Evolutionary conservation across 768 basidiomycete genomes (phyloP), one percentile per base, ranked within the genome.

Genomic region (Leccinum uliginosum): DNA sequence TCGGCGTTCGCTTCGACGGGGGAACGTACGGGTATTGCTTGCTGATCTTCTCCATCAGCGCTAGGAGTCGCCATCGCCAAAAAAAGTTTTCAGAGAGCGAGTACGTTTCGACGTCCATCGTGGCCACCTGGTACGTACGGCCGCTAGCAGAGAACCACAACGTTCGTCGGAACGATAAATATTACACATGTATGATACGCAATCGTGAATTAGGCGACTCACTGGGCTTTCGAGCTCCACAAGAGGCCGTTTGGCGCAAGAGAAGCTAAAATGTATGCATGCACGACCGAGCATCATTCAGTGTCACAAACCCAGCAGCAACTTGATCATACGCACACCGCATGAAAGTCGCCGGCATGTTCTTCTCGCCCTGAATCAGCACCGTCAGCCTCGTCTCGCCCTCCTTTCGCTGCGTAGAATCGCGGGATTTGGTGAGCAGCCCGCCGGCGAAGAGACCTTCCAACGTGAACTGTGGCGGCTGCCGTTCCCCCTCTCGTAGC

Each of bases 51-150:
- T 75, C 62, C 57, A 88, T 77, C 38, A 81, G 62, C 1, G 71
- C 73, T 23, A 81, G 62, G 1, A 83, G 72, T 19, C 78, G 79
- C 62, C 78, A 84, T 43, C 79, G 77, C 35, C 75, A 74, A 43
- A 87, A 65, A 60, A 83, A 87, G 43, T 78, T 75, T 50, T 70
- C 70, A 60, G 83, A 80, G 0, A 59, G 64, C 0, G 63, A 56
- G 56, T 76, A 80, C 0, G 78, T 80, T 15, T 62, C 63, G 6
- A 74, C 67, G 52, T 84, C 76, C 65, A 86, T 73, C 2, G 78
- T 76, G 12, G 67, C 59, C 3, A 87, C 69, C 50, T 74, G 66
- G 56, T 79, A 87, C 1, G 58, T 59, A 12, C 83, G 78, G 12
- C 69, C 59, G 34, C 79, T 82, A 56, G 26, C 4, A 50, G 35